Percentiles rank a stretch among this genome's conserved stretches.
Evolutionary conservation across 257 asterid genomes (phyloP).

Genomic region (Solanum chaucha): DNA sequence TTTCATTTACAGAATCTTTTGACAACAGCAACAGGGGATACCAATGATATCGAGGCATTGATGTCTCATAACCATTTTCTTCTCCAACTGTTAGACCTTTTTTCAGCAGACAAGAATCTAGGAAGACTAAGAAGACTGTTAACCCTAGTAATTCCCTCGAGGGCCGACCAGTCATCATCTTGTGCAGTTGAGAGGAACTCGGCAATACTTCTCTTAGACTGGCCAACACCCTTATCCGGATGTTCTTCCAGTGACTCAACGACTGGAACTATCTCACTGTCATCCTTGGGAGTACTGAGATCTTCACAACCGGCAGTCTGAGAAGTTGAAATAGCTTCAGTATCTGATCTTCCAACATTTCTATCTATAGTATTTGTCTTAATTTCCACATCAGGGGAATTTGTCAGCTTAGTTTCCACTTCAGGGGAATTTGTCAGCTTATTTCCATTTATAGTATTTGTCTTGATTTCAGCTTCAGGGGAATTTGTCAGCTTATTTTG

Average conservation of each 20-base stretch:
- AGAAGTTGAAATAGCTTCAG: conserved; percentile 5
- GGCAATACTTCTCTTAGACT: conserved; percentile 87
- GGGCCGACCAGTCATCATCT: conserved; percentile 96
- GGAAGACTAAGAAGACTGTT: conserved; percentile 96
- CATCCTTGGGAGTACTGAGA: conserved; percentile 4
- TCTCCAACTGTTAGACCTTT: conserved; percentile 71
- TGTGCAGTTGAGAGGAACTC: conserved; percentile 79
- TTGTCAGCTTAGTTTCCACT: conserved; percentile 13
- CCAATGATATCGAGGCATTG: background rate
- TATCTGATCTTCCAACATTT: conserved; percentile 1
- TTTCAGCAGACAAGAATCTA: conserved; percentile 64
- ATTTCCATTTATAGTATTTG: conserved; percentile 7
- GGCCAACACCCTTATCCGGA: conserved; percentile 28
- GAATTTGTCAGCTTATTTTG: conserved; percentile 7
- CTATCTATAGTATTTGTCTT: background rate
- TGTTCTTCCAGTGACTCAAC: conserved; percentile 34
- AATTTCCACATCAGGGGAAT: conserved; percentile 18
- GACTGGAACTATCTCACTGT: conserved; percentile 66
- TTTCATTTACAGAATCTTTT: background rate
- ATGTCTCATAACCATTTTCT: conserved; percentile 73
- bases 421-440: conserved; percentile 9
- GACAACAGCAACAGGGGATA: background rate
- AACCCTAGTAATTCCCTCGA: conserved; percentile 82
- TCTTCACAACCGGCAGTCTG: conserved; percentile 9
- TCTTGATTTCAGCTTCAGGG: conserved; percentile 23